Conservation (phyloP, 495 filamentous ascomycete genomes). For the Tuber calosporum region DNA sequence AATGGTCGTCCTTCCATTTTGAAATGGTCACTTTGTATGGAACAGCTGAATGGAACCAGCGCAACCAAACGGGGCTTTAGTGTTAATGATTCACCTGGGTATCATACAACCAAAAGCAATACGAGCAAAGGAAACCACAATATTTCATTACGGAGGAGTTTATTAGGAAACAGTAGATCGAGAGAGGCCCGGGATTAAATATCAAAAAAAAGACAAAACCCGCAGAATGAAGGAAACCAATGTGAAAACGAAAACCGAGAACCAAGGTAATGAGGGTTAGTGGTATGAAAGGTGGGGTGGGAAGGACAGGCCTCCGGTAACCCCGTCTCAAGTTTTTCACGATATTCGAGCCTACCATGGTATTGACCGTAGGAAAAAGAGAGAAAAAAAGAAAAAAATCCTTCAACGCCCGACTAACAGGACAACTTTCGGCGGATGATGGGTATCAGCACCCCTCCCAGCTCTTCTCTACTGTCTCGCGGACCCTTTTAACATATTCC, state of each 20-base stretch:
- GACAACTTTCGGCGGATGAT: not conserved
- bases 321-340: not conserved
- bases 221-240: not conserved
- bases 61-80: too few species aligned
- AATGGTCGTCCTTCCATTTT: too few species aligned
- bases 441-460: conserved; percentile 67
- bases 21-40: too few species aligned
- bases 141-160: not conserved
- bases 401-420: not conserved
- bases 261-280: not conserved
- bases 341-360: not conserved
- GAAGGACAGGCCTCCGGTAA: not conserved
- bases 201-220: not conserved
- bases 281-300: not conserved
- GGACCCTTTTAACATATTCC: conserved; percentile 89
- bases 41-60: too few species aligned
- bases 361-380: not conserved
- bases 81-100: not conserved
- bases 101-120: conserved; percentile 7
- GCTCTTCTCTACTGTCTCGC: conserved; percentile 97
- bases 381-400: not conserved
- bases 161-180: conserved; percentile 6
- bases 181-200: not conserved
- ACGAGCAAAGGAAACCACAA: conserved; percentile 6
- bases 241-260: conserved; percentile 1